Evolutionary conservation across 768 basidiomycete genomes (phyloP).

Genomic region (Rhizopogon vesiculosus): DNA sequence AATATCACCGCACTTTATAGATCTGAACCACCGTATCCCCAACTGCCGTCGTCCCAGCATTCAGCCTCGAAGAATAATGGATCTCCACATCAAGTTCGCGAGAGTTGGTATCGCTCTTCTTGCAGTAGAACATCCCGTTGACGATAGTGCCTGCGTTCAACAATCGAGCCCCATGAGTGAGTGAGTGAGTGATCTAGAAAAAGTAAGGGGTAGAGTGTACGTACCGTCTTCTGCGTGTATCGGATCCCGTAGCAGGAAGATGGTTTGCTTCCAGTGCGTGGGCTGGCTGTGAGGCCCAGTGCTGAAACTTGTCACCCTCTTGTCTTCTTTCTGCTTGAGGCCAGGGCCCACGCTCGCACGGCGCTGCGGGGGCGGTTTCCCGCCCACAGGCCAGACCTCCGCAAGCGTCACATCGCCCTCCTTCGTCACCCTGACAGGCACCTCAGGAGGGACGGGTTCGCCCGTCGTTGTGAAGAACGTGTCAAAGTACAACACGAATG

Average conservation of each 20-base stretch:
- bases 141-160: conserved; percentile 59
- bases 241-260: conserved; percentile 81
- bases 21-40: conserved; percentile 63
- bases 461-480: conserved; percentile 76
- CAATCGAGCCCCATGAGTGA: neutral
- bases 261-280: conserved; percentile 96
- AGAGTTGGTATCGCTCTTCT: conserved; percentile 75
- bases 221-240: conserved; percentile 71
- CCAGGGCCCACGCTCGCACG: conserved; percentile 50
- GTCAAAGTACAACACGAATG: conserved; percentile 92
- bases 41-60: conserved; percentile 22
- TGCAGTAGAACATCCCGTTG: conserved; percentile 75
- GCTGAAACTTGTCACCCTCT: conserved; percentile 67
- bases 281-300: conserved; percentile 84
- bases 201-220: conserved; percentile 14
- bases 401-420: conserved; percentile 61
- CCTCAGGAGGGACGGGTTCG: conserved; percentile 47
- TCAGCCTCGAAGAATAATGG: conserved; percentile 56
- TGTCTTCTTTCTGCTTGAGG: conserved; percentile 35
- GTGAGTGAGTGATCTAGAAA: neutral
- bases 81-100: conserved; percentile 92
- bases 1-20: conserved; percentile 63
- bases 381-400: conserved; percentile 77
- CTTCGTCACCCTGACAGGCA: conserved; percentile 50
- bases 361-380: conserved; percentile 55